phyloP scores from a whole-genome alignment of 495 filamentous ascomycete genomes.

The Tuber brumale region DNA sequence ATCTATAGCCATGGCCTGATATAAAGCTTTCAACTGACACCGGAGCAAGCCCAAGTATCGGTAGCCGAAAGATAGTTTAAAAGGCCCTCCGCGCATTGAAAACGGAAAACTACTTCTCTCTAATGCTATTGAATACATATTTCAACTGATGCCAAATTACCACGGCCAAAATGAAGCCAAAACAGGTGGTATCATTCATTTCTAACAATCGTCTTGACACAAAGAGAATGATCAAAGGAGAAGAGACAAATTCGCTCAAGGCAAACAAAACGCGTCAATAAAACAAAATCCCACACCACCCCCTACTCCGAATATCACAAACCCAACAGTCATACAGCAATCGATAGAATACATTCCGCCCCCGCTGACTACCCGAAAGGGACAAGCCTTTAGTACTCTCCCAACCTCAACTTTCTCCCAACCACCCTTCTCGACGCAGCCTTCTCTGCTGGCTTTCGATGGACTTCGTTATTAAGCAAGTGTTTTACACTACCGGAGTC shows the following conservation, averaged over 20 bases:
- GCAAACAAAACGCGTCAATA: slow-evolving; percentile 3
- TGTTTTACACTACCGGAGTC: slow-evolving; percentile 38
- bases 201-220: neutral
- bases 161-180: neutral
- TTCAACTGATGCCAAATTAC: neutral
- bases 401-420: slow-evolving; percentile 70
- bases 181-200: neutral
- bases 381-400: slow-evolving; percentile 55
- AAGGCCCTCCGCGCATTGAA: neutral
- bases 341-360: neutral
- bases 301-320: slow-evolving; percentile 13
- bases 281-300: slow-evolving; percentile 7
- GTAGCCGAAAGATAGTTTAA: neutral
- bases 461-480: slow-evolving; percentile 38
- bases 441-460: slow-evolving; percentile 49
- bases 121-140: neutral
- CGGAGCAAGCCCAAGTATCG: neutral
- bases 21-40: neutral
- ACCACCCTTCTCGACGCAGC: slow-evolving; percentile 54
- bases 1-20: neutral
- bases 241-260: slow-evolving; percentile 1
- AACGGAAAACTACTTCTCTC: neutral
- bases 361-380: neutral
- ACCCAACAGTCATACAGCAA: slow-evolving; percentile 13
- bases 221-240: neutral